phyloP scores from a whole-genome alignment of 192 early-diverging fungal genomes.

The Fimicolochytrium jonesii region DNA sequence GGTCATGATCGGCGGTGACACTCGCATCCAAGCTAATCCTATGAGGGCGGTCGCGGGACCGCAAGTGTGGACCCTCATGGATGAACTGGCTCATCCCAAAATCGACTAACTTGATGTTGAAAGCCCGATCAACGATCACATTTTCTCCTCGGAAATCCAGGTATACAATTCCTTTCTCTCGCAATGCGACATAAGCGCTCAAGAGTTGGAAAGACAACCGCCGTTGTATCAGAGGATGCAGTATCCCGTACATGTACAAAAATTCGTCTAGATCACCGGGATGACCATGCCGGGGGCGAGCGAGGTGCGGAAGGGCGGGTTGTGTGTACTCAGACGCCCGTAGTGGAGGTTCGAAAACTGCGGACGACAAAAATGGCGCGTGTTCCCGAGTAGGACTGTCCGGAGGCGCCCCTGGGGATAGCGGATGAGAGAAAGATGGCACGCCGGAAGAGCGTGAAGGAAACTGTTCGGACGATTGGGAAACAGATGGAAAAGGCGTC shows the following conservation, averaged over 20 bases:
- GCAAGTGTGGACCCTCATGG: too few species aligned
- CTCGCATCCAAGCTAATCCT: background rate
- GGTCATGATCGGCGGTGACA: background rate
- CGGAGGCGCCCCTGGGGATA: too few species aligned
- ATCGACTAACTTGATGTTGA: constrained; percentile 37
- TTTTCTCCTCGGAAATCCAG: constrained; percentile 35
- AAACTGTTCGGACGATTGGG: too few species aligned
- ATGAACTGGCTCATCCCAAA: constrained; percentile 32
- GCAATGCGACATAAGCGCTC: constrained; percentile 14
- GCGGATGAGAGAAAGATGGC: too few species aligned
- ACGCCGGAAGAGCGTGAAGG: too few species aligned
- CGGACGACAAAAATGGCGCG: too few species aligned
- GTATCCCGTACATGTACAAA: constrained; percentile 24
- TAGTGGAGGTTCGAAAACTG: too few species aligned
- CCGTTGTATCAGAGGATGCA: constrained; percentile 13
- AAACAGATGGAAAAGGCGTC: too few species aligned
- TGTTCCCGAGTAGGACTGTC: too few species aligned
- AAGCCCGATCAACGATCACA: constrained; percentile 20
- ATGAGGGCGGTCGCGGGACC: too few species aligned
- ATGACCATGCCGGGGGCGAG: constrained; percentile 26
- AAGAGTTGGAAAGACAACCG: constrained; percentile 27
- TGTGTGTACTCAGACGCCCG: constrained; percentile 1
- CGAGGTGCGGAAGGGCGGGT: constrained; percentile 6
- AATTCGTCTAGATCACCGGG: constrained; percentile 34
- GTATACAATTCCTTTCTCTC: constrained; percentile 13